phyloP scores from a whole-genome alignment of 441 rosid genomes.

The Eutrema salsugineum region DNA sequence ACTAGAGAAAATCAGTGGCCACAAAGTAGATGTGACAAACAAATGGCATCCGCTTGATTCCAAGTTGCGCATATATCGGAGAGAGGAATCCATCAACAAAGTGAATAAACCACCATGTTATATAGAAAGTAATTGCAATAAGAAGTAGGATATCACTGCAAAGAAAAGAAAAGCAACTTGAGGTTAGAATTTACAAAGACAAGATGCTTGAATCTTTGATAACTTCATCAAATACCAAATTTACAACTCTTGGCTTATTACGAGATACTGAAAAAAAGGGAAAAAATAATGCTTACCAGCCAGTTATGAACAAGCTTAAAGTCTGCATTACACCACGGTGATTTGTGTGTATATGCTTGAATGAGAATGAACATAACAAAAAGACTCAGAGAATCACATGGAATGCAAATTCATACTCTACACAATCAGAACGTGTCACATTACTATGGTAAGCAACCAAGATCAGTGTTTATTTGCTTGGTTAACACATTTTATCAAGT shows the following conservation, averaged over 20 bases:
- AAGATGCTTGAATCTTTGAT: constrained; percentile 16
- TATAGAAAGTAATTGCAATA: constrained; percentile 84
- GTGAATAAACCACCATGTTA: constrained; percentile 98
- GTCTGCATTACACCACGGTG: constrained; percentile 47
- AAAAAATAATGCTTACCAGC: too few species aligned
- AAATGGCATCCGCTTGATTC: too few species aligned
- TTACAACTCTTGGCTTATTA: constrained; percentile 29
- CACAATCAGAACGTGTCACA: background rate
- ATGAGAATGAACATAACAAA: background rate
- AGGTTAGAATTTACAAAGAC: constrained; percentile 14
- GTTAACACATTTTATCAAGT: background rate
- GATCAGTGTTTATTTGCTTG: background rate
- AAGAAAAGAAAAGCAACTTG: background rate
- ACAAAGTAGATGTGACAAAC: too few species aligned
- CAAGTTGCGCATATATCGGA: constrained; percentile 83
- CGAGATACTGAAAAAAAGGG: too few species aligned
- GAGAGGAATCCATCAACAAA: constrained; percentile 96
- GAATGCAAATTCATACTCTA: constrained; percentile 1
- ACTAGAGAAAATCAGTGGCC: too few species aligned
- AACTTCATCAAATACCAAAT: background rate
- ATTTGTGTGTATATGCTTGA: background rate
- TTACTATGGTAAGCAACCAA: background rate
- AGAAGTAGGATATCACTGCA: constrained; percentile 95
- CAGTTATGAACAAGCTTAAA: constrained; percentile 77
- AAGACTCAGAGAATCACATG: background rate